phyloP scores from a whole-genome alignment of 371 early-diverging fungal species.

The Ordospora colligata region DNA sequence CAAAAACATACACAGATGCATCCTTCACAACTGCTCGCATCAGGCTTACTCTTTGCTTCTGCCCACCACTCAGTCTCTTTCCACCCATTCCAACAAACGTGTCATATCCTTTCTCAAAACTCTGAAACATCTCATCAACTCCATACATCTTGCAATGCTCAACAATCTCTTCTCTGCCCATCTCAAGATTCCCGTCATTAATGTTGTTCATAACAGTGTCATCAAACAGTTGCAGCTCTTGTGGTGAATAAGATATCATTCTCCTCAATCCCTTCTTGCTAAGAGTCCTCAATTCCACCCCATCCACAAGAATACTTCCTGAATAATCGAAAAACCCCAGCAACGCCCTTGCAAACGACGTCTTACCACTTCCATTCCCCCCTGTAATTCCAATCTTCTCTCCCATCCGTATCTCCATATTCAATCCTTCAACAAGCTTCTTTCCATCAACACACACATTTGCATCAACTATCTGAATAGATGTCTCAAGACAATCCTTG shows the following conservation, averaged over 20 bases:
- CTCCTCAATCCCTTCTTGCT: slow-evolving; percentile 6
- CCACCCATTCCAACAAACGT: slow-evolving; percentile 23
- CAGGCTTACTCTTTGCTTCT: slow-evolving; percentile 24
- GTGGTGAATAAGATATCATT: slow-evolving; percentile 41
- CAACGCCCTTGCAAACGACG: slow-evolving; percentile 33
- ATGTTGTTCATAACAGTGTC: slow-evolving; percentile 21
- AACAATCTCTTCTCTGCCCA: slow-evolving; percentile 14
- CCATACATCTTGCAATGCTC: slow-evolving; percentile 9
- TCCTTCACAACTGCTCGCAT: slow-evolving; percentile 40
- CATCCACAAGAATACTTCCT: slow-evolving; percentile 25
- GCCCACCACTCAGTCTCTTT: slow-evolving; percentile 33
- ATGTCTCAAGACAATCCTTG: not conserved
- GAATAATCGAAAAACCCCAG: slow-evolving; percentile 23
- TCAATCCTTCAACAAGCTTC: not conserved
- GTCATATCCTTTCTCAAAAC: slow-evolving; percentile 16
- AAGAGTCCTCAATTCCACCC: slow-evolving; percentile 1
- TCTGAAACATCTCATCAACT: slow-evolving; percentile 11
- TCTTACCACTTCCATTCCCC: slow-evolving; percentile 43
- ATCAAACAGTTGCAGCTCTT: slow-evolving; percentile 19
- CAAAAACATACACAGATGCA: slow-evolving; percentile 30
- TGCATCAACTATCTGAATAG: slow-evolving; percentile 8
- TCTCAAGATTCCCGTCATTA: slow-evolving; percentile 17
- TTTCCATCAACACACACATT: slow-evolving; percentile 18
- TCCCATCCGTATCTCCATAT: slow-evolving; percentile 15
- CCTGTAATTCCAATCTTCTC: slow-evolving; percentile 48